Base-by-base conservation (phyloP, 192 early-diverging fungal genomes). In the Rhizophagus prolifer region DNA sequence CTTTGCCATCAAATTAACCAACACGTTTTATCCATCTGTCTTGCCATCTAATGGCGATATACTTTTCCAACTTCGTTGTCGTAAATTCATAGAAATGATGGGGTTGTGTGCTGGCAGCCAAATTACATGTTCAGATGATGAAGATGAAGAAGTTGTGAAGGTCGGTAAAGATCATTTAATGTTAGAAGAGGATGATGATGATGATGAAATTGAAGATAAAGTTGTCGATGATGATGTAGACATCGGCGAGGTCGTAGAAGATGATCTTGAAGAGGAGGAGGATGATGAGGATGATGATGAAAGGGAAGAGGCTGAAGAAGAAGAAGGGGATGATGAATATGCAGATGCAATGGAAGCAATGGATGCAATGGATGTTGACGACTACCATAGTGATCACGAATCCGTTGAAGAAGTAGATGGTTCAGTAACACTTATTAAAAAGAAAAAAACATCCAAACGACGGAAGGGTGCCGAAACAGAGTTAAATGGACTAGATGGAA, bases 21-120 rank as follows among this genome's bases (percentile, higher is more conserved):
- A 94, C 58, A 69, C 82, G 14, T 82, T 87, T 46, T 96, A 92
- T 75, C 94, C 96, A 0, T 76, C 64, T 0, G 82, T 97, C 25
- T 82, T 96, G 13, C 31, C 76, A 9, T 78, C 84, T 16, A 87
- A 95, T 71, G 86, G 85, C 47, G 81, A 88, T 44, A 81, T 97
- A 60, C 81, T 88, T 61, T 95, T 97, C 70, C 88, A 88, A 68
- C 87, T 98, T 41, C 84, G 89, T 26, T 95, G 96, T 79, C 91
- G 88, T 58, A 88, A 94, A 78, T 97, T 97, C 81, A 87, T 97
- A 23, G 94, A 98, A 86, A 87, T 96, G 84, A 90, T 97, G 58
- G 38, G 61, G 2, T 50, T 59, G 38, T 70, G 78, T 59, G 72
- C 47, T 61, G 69, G 28, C 21, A 67, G 7, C 21, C 26, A 36